Evolutionary conservation across 805 yeast species (phyloP).

Genomic region (Schwanniomyces pseudopolymorphus): DNA sequence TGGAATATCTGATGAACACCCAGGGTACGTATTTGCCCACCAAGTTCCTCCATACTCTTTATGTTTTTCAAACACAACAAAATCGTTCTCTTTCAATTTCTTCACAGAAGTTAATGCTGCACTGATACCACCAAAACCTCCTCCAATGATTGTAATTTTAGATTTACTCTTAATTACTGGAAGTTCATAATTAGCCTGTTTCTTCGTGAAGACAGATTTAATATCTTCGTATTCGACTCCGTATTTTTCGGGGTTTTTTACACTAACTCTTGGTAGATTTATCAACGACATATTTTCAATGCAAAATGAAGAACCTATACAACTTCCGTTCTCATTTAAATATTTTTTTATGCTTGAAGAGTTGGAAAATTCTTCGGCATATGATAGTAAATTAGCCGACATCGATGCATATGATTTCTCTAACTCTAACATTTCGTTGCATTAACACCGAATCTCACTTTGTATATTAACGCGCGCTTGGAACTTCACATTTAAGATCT

Average conservation of each 20-base stretch:
- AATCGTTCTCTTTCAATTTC: conserved; percentile 27
- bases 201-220: conserved; percentile 17
- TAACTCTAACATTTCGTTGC: too few species aligned
- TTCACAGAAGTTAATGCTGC: conserved; percentile 26
- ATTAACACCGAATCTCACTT: too few species aligned
- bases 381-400: too few species aligned
- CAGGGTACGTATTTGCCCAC: conserved; percentile 47
- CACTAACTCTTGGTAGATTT: conserved; percentile 30
- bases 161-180: conserved; percentile 24
- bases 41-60: conserved; percentile 43
- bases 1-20: conserved; percentile 46
- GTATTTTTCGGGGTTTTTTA: conserved; percentile 28
- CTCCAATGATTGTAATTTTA: conserved; percentile 38
- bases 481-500: too few species aligned
- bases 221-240: conserved; percentile 29
- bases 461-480: too few species aligned
- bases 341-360: too few species aligned
- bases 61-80: conserved; percentile 38
- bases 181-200: conserved; percentile 16
- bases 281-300: conserved; percentile 22
- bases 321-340: too few species aligned
- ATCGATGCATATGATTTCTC: too few species aligned
- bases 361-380: too few species aligned
- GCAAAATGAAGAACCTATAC: too few species aligned
- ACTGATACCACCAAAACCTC: conserved; percentile 42